Percentiles rank a stretch among this genome's conserved stretches.
Conservation (phyloP, 2,329 filamentous ascomycete species). For the Ophiostoma perfectum region DNA sequence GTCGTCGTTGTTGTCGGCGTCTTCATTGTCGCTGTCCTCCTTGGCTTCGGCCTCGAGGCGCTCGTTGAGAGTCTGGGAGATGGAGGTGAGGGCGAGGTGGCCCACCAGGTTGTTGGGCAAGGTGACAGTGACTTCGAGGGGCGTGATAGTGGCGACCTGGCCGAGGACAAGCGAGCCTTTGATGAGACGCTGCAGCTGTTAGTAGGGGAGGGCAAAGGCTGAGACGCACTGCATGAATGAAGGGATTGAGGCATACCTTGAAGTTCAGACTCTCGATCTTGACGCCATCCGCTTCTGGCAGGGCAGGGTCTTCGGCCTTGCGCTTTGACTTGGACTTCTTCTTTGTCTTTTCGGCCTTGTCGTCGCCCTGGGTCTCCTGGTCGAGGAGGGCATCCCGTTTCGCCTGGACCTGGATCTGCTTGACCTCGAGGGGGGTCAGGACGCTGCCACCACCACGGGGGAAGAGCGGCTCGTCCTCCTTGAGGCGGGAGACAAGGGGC, state of each 20-base stretch:
- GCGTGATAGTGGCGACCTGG: conserved; percentile 74
- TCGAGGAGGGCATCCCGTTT: conserved; percentile 89
- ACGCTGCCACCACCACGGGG: conserved; percentile 87
- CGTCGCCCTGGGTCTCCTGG: conserved; percentile 56
- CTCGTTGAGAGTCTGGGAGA: conserved; percentile 73
- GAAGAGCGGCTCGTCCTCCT: conserved; percentile 83
- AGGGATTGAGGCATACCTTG: conserved; percentile 54
- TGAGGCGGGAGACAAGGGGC: conserved; percentile 43
- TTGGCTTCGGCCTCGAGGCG: conserved; percentile 57
- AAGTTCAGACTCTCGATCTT: conserved; percentile 84
- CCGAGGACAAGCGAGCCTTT: conserved; percentile 84
- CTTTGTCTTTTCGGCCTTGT: conserved; percentile 43
- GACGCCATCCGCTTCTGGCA: conserved; percentile 50
- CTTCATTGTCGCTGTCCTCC: conserved; percentile 42
- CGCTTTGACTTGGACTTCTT: conserved; percentile 53
- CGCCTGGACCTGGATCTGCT: conserved; percentile 91
- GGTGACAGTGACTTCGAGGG: conserved; percentile 71
- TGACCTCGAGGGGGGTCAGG: conserved; percentile 87
- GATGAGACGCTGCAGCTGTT: conserved; percentile 60
- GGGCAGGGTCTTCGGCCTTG: conserved; percentile 43
- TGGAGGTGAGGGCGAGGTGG: conserved; percentile 84
- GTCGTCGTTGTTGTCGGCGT: conserved; percentile 22
- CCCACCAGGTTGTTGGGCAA: conserved; percentile 91
- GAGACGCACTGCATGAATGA: too few species aligned
- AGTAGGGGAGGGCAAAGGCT: neutral